phyloP scores from a whole-genome alignment of 2,329 filamentous ascomycete species.

The Elsinoe perseae region DNA sequence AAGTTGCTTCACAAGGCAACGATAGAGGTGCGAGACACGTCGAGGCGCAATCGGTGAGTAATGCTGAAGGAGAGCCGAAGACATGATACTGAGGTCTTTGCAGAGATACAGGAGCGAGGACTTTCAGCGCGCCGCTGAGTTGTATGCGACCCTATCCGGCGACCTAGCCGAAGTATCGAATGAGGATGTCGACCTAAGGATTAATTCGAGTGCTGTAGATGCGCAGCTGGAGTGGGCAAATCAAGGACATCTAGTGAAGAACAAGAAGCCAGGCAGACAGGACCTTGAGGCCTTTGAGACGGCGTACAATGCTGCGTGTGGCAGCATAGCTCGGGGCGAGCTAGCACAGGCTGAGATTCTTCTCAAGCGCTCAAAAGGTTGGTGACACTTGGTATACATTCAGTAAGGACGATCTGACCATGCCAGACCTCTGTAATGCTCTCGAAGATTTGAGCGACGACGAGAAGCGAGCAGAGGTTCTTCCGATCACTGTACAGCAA shows the following conservation, averaged over 20 bases:
- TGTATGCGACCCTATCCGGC: constrained; percentile 54
- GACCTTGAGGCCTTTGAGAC: constrained; percentile 72
- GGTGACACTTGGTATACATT: neutral
- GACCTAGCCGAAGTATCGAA: constrained; percentile 42
- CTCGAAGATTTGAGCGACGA: constrained; percentile 65
- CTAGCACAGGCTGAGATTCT: constrained; percentile 57
- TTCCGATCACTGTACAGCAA: constrained; percentile 70
- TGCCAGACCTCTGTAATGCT: constrained; percentile 57
- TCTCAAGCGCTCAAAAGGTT: constrained; percentile 58
- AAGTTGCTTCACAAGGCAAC: constrained; percentile 37
- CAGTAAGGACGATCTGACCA: neutral
- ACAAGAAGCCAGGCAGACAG: constrained; percentile 49
- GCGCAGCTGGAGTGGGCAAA: constrained; percentile 67
- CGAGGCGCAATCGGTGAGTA: constrained; percentile 52
- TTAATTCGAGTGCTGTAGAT: constrained; percentile 65
- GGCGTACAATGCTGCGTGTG: constrained; percentile 72
- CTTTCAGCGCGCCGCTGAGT: constrained; percentile 56
- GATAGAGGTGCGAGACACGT: constrained; percentile 51
- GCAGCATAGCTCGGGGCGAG: constrained; percentile 61
- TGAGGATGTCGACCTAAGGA: constrained; percentile 66
- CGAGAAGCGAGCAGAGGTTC: constrained; percentile 65
- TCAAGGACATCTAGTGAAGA: constrained; percentile 42
- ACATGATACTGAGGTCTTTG: neutral
- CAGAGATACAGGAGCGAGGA: constrained; percentile 64
- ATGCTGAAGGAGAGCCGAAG: neutral